Conservation (phyloP, 768 basidiomycete genomes). For the Mycena latifolia region DNA sequence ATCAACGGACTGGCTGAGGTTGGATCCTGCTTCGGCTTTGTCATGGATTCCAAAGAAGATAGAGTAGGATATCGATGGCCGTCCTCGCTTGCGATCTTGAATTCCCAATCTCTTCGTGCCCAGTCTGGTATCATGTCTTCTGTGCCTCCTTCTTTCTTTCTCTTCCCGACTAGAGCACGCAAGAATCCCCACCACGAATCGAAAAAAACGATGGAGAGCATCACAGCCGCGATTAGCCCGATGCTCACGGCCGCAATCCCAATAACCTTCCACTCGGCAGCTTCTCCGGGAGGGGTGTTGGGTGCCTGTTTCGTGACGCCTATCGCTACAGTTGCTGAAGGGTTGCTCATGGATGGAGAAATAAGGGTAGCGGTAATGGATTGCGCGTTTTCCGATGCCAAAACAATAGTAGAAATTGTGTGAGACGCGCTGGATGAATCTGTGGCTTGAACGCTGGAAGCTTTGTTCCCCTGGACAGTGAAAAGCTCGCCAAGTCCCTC, state of each 20-base stretch:
- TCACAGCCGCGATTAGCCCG: conserved; percentile 64
- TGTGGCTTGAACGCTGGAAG: conserved; percentile 13
- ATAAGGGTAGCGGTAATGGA: conserved; percentile 16
- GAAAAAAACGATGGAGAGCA: conserved; percentile 74
- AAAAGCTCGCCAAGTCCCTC: conserved; percentile 22
- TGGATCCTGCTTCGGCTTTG: conserved; percentile 41
- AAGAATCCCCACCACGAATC: conserved; percentile 78
- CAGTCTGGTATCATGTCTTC: conserved; percentile 77
- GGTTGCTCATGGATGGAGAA: conserved; percentile 15
- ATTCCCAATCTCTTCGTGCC: conserved; percentile 72
- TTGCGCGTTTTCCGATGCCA: background rate
- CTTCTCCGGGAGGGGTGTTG: conserved; percentile 54
- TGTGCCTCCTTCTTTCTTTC: conserved; percentile 46
- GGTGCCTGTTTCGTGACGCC: conserved; percentile 35
- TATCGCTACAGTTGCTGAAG: conserved; percentile 27
- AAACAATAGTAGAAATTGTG: conserved; percentile 16
- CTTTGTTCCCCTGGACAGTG: conserved; percentile 9
- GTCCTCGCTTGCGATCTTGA: conserved; percentile 59
- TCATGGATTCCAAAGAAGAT: conserved; percentile 53
- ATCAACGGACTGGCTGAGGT: conserved; percentile 16
- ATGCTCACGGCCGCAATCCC: conserved; percentile 77
- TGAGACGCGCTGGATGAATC: conserved; percentile 17
- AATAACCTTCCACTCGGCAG: conserved; percentile 75
- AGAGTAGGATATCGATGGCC: conserved; percentile 63
- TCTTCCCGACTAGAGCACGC: conserved; percentile 60